phyloP scores from a whole-genome alignment of 371 early-diverging fungal species.

The Zychaea mexicana region DNA sequence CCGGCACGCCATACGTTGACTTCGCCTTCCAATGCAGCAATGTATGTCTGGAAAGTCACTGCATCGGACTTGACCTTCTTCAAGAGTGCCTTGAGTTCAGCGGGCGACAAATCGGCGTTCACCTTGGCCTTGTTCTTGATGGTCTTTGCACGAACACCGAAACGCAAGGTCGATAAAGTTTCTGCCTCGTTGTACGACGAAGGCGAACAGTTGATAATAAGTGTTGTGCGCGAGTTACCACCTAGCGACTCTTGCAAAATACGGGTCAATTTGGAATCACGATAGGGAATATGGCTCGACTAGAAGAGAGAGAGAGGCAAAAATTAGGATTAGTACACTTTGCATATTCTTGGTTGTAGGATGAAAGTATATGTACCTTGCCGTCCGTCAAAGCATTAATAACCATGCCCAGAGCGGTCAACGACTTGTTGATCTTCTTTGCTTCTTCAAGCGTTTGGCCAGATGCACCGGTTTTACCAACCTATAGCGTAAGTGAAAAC shows the following conservation, averaged over 20 bases:
- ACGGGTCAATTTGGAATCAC: constrained; percentile 98
- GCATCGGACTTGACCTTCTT: constrained; percentile 86
- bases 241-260: constrained; percentile 98
- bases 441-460: constrained; percentile 99
- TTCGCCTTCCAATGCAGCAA: constrained; percentile 85
- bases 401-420: constrained; percentile 98
- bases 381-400: constrained; percentile 96
- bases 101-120: constrained; percentile 92
- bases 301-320: constrained; percentile 25
- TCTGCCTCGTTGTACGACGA: constrained; percentile 96
- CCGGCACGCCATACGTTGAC: constrained; percentile 87
- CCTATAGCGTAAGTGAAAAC: too few relatives aligned
- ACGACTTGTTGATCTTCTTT: constrained; percentile 99
- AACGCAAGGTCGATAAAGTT: constrained; percentile 93
- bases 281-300: constrained; percentile 96
- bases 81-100: constrained; percentile 90
- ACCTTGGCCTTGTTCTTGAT: constrained; percentile 99
- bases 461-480: constrained; percentile 97
- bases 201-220: constrained; percentile 97
- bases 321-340: not conserved
- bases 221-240: constrained; percentile 95
- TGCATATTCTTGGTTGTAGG: too few relatives aligned
- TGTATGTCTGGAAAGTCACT: constrained; percentile 79
- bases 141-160: constrained; percentile 96
- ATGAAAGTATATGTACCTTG: constrained; percentile 76